Evolutionary conservation across 108 stramenopile species (phyloP).

Genomic region (Pinguiococcus pyrenoidosus): DNA sequence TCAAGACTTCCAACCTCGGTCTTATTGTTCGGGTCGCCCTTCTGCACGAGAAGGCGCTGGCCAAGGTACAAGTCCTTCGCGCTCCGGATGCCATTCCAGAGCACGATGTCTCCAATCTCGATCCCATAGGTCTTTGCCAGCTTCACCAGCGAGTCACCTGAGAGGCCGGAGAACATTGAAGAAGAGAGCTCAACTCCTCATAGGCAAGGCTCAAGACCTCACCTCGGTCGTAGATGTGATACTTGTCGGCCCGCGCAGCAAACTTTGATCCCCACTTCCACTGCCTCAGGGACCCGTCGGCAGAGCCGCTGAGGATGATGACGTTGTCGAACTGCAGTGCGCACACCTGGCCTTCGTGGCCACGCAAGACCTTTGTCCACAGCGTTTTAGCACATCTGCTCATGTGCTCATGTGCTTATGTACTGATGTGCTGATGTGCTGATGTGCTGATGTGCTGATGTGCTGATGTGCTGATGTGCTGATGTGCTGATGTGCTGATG

Average conservation of each 20-base stretch:
- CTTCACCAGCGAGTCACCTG: conserved; percentile 18
- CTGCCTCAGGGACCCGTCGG: conserved; percentile 32
- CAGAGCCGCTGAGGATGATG: conserved; percentile 33
- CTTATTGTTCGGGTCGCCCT: conserved; percentile 9
- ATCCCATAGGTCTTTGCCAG: conserved; percentile 17
- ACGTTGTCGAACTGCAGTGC: conserved; percentile 43
- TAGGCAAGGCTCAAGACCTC: too few relatives aligned
- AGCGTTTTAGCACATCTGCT: too few relatives aligned
- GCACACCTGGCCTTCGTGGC: conserved; percentile 36
- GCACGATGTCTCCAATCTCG: conserved; percentile 14
- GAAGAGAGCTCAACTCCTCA: too few relatives aligned
- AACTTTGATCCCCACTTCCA: conserved; percentile 29
- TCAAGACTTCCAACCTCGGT: too few relatives aligned
- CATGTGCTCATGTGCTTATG: not conserved
- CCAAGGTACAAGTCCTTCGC: conserved; percentile 4
- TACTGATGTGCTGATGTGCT: too few relatives aligned
- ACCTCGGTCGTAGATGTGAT: conserved; percentile 18
- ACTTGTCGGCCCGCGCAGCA: conserved; percentile 18
- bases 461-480: too few relatives aligned
- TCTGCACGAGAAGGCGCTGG: conserved; percentile 2
- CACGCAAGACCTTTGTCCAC: conserved; percentile 37
- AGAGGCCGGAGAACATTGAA: too few relatives aligned
- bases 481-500: too few relatives aligned
- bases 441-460: too few relatives aligned
- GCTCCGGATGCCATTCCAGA: conserved; percentile 33